Percentiles rank a stretch among this genome's conserved stretches.
Conservation (phyloP, 2,329 filamentous ascomycete genomes). For the Monascus ruber region DNA sequence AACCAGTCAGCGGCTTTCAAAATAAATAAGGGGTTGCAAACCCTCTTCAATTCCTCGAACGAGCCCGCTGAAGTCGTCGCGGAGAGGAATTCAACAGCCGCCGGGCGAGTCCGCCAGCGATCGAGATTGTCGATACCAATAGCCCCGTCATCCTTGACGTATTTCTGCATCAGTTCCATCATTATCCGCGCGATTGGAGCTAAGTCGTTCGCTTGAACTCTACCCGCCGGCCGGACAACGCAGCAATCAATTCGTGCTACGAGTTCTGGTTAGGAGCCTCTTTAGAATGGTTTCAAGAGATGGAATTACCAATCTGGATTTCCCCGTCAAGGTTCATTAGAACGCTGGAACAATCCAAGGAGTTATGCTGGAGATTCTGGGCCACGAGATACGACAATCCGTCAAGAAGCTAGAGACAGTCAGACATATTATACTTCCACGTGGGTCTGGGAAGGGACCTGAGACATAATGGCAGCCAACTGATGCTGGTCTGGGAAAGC, state of each 20-base stretch:
- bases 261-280: conserved; percentile 3
- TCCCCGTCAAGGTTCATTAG: conserved; percentile 13
- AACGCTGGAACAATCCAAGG: conserved; percentile 15
- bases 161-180: conserved; percentile 27
- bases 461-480: conserved; percentile 4
- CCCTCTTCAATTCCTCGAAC: conserved; percentile 14
- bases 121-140: conserved; percentile 21
- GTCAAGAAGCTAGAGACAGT: no score
- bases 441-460: no score
- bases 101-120: conserved; percentile 17
- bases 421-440: no score
- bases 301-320: conserved; percentile 17
- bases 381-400: conserved; percentile 9
- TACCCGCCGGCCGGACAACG: conserved; percentile 3
- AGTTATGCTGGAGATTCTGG: conserved; percentile 11
- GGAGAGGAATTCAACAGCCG: conserved; percentile 21
- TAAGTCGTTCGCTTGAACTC: conserved; percentile 7
- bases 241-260: conserved; percentile 9
- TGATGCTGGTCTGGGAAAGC: conserved; percentile 4
- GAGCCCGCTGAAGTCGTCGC: conserved; percentile 15
- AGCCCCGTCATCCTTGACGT: conserved; percentile 20
- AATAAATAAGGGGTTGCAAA: no score
- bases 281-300: background rate
- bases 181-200: conserved; percentile 14
- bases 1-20: no score